Percentiles rank a stretch among this genome's conserved stretches.
phyloP scores from a whole-genome alignment of 208 protist genomes.

The Acanthamoeba royreba region DNA sequence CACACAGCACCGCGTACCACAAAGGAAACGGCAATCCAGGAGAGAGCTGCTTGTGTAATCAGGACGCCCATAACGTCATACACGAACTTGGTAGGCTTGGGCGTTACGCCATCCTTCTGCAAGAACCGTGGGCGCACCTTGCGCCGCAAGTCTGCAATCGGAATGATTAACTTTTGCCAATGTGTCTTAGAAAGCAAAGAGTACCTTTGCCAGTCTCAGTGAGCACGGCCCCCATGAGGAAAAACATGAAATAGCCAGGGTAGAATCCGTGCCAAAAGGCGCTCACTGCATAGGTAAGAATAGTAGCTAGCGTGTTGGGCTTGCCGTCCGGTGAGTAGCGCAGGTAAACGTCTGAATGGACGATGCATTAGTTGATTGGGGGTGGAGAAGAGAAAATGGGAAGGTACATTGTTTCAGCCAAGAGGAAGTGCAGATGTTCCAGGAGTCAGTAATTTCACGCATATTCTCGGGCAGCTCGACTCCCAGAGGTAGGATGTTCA shows the following conservation, averaged over 20 bases:
- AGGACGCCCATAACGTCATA: neutral
- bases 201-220: conserved; percentile 60
- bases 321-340: conserved; percentile 10
- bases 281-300: conserved; percentile 40
- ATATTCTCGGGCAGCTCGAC: conserved; percentile 58
- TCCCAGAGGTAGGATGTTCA: conserved; percentile 2
- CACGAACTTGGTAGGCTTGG: neutral
- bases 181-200: neutral
- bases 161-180: neutral
- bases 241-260: conserved; percentile 65
- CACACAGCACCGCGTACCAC: neutral
- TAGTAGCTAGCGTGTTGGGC: conserved; percentile 44
- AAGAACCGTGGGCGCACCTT: neutral
- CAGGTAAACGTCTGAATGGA: neutral
- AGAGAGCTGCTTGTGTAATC: neutral
- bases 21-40: neutral
- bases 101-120: neutral
- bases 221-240: conserved; percentile 45
- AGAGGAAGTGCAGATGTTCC: conserved; percentile 60
- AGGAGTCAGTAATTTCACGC: conserved; percentile 48
- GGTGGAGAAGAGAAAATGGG: neutral
- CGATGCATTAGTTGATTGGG: neutral
- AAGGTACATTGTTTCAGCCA: conserved; percentile 57
- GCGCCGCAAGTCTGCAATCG: neutral
- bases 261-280: conserved; percentile 71